Base-by-base conservation (phyloP, 306 rosid genomes). In the Canavalia ensiformis region DNA sequence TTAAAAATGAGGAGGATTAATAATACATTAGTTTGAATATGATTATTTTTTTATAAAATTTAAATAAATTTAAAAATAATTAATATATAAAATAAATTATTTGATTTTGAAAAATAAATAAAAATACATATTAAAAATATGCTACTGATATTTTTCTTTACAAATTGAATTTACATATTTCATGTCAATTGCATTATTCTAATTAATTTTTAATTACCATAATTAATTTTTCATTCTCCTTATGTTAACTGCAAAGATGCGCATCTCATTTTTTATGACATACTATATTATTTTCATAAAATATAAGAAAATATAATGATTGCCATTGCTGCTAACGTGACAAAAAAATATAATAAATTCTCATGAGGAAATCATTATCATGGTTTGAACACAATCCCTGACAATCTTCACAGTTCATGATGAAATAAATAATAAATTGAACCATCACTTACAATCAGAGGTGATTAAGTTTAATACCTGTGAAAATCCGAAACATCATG, bases 401-500 rank as follows among this genome's bases (percentile, higher is more conserved):
- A 34, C 69, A 56, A 46, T 45, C 71, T 7, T 57, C 37, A 35
- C 0, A 25, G 12, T 12, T 52, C 7, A 41, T n/a, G 18, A 44
- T 13, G 18, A 42, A 77, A 41, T 12, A 52, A 9, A 45, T 6
- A 58, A 47, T 7, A 33, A 68, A 57, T 46, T 69, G 44, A 57
- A 79, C 33, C 51, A 79, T 57, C 62, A 57, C 42, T 55, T 25
- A 31, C 55, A 25, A 57, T 41, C 66, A 46, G 33, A 28, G 2
- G 2, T 47, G 55, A 69, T 59, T 25, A 58, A 45, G 77, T 18
- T 33, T 25, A 66, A 73, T 42, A 64, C 18, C 33, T 81, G 34
- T 4, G 12, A 54, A 45, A 81, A 55, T 31, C 29, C 0, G 3
- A 30, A 77, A 45, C 54, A 56, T 65, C 2, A 49, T 44, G 12